Base-by-base conservation (phyloP, 192 early-diverging fungal species). In the Entomortierella chlamydospora region DNA sequence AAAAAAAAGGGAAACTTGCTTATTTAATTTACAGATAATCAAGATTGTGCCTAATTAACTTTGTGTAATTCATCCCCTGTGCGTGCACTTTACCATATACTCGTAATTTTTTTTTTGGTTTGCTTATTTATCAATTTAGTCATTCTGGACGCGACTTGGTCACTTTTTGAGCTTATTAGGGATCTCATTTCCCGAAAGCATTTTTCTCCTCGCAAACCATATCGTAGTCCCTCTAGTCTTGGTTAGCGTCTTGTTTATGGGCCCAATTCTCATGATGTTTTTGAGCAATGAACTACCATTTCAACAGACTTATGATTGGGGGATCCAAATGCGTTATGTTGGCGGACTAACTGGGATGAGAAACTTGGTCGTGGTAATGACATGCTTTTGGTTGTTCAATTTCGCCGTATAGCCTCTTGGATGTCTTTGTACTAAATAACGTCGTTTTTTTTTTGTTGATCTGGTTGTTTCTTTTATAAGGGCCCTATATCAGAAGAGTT, bases 171-270 rank as follows among this genome's bases (percentile, higher is more conserved):
- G 45, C 12, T 18, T 81, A 15, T 41, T 87, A 17, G 84, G 85
- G 29, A 57, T 87, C 13, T 70, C 61, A 11, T 25, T 84, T 5
- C 84, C 82, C 17, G 25, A 50, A 2, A 45, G 42, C 25, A 26
- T 61, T 18, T 23, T 85, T 29, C 56, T 73, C 28, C 25, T 87
- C 7, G 30, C 80, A 0, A 73, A 64, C 29, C 54, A 77, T 37
- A 39, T 65, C 11, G 60, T 70, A 10, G 18, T 77, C 15, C 87
- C 90, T 0, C 33, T 91, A 10, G 2, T 84, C 11, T 56, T 92
- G 30, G 81, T 87, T 8, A 68, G 60, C 22, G 39, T 80, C 50
- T 54, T 93, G 30, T 94, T 91, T 64, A 61, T 89, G 52, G 91
- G 93, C 1, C 90, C 90, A n/a, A 45, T 91, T 15, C 54, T 71